Base-by-base conservation (phyloP, 2,329 filamentous ascomycete genomes). In the Fusarium mangiferae region DNA sequence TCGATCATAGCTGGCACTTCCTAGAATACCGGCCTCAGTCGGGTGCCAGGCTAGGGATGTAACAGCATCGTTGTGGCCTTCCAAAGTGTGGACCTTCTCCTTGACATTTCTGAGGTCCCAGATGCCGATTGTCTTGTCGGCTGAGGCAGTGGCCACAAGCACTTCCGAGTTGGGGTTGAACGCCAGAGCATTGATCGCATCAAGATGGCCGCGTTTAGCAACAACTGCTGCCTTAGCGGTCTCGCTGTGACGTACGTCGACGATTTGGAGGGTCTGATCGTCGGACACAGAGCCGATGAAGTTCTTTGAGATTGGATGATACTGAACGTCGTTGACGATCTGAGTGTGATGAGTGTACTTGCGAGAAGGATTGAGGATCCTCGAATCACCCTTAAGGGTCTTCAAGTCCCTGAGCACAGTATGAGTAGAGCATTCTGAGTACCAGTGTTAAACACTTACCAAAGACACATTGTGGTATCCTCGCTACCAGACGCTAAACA, bases 11-110 rank as follows among this genome's bases (percentile, higher is more conserved):
- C 94, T 95, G 56, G 93, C 94, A 79, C 95, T 98, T 62, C 94
- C 96, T 33, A 99, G 87, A 68, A 99, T 93, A 39, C 93, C 91
- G 66, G 94, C 90, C 81, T 99, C 95, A 48, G 92, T 92, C 1
- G 97, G 97, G 84, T 99, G 95, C 96, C 96, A 99, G 41, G 95
- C 90, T 51, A 99, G 87, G 14, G 95, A 97, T 10, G 96, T 98
- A 62, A 99, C 96, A 28, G 93, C 92, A 78, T 97, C 95, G 66
- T 89, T 90, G 83, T 99, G 96, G 52, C 94, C 94, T 80, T 97
- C 94, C 6, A 98, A 89, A 2, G 93, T 93, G 85, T 99, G 96
- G 7, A 98, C 89, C 84, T 96, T 97, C 75, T 93, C 90, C 81
- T 94, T 95, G 66, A 97, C 89, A 79, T 97, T 97, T 74, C 96